A percentile compares a stretch with the other conserved stretches of the same genome.
Evolutionary conservation across 2,329 filamentous ascomycete genomes (phyloP).

Genomic region (Xylaria sp.): DNA sequence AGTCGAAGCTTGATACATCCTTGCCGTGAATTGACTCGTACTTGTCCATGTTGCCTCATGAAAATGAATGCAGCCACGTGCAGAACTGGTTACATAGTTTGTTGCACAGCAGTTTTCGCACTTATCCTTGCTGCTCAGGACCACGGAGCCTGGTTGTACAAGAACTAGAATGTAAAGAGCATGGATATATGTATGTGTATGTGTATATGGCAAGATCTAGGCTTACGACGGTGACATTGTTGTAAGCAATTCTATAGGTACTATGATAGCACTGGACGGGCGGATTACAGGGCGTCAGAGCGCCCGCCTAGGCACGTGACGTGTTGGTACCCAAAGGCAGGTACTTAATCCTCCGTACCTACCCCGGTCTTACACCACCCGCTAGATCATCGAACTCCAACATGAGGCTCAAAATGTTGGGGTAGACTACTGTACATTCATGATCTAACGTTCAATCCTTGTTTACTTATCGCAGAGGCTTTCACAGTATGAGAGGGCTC

Average conservation of each 20-base stretch:
- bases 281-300: conserved; percentile 14
- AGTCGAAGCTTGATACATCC: conserved; percentile 71
- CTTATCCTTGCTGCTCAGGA: not conserved
- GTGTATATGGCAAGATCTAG: not conserved
- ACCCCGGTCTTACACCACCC: conserved; percentile 22
- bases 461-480: not conserved
- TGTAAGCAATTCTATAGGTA: not conserved
- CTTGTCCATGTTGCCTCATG: conserved; percentile 58
- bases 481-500: not conserved
- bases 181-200: not conserved
- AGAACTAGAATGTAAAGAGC: not conserved
- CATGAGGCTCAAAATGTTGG: conserved; percentile 35
- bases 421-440: conserved; percentile 11
- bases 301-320: conserved; percentile 26
- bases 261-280: not conserved
- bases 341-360: not conserved
- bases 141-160: not conserved
- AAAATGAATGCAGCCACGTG: conserved; percentile 9
- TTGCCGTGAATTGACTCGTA: conserved; percentile 69
- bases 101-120: not conserved
- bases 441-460: not conserved
- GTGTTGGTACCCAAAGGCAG: not conserved
- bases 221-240: not conserved
- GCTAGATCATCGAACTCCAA: conserved; percentile 14
- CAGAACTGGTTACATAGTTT: conserved; percentile 32